phyloP scores from a whole-genome alignment of 2,329 filamentous ascomycete genomes.

The Alternaria sp. region DNA sequence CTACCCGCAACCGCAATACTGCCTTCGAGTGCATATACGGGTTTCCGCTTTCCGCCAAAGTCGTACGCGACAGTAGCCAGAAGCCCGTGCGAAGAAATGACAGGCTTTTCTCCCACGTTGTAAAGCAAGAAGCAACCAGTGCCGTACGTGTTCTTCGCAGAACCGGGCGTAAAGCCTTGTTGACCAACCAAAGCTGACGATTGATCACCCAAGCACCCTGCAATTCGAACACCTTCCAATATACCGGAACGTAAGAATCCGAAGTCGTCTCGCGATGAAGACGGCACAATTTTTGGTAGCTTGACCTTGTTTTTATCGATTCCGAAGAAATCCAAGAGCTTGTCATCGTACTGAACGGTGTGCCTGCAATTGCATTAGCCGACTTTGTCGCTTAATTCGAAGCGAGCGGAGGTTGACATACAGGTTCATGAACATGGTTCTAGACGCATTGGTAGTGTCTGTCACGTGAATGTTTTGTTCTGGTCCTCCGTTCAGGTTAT shows the following conservation, averaged over 20 bases:
- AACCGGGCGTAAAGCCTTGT: slow-evolving; percentile 80
- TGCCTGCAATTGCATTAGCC: slow-evolving; percentile 46
- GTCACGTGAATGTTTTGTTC: slow-evolving; percentile 77
- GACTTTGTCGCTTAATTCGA: slow-evolving; percentile 2
- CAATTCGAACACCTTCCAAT: slow-evolving; percentile 75
- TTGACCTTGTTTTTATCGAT: slow-evolving; percentile 75
- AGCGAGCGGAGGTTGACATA: slow-evolving; percentile 5
- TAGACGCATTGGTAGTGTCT: slow-evolving; percentile 85
- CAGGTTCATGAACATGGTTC: slow-evolving; percentile 96
- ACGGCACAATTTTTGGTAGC: slow-evolving; percentile 84
- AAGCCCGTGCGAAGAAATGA: slow-evolving; percentile 83
- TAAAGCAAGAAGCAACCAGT: slow-evolving; percentile 91
- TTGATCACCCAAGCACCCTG: slow-evolving; percentile 88
- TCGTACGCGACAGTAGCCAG: slow-evolving; percentile 89
- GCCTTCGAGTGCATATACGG: slow-evolving; percentile 82
- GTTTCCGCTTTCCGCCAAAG: slow-evolving; percentile 71
- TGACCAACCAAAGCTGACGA: slow-evolving; percentile 87
- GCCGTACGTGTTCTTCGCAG: slow-evolving; percentile 90
- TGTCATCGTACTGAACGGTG: slow-evolving; percentile 80
- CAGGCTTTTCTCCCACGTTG: slow-evolving; percentile 84
- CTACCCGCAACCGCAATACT: slow-evolving; percentile 84
- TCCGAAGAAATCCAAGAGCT: slow-evolving; percentile 79
- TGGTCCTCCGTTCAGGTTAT: slow-evolving; percentile 78
- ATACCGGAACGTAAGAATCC: slow-evolving; percentile 71
- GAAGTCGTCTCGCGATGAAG: slow-evolving; percentile 76